Conservation (phyloP, 345 rosid species). For the Pistacia atlantica region DNA sequence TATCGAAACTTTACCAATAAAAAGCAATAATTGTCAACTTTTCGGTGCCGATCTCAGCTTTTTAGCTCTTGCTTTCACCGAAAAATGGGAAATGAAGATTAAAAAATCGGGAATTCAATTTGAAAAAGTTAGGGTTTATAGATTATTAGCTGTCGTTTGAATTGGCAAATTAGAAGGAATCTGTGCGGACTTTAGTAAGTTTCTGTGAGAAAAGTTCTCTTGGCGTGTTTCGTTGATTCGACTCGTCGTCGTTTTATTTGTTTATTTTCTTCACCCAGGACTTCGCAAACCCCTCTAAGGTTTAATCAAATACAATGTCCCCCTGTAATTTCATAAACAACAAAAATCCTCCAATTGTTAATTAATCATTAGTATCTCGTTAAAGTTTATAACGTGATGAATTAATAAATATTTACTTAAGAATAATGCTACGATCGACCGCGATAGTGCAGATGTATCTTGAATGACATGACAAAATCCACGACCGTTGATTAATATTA, state of each 20-base stretch:
- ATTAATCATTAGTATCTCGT: too few species aligned
- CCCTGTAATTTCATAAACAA: too few species aligned
- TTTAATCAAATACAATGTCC: too few species aligned
- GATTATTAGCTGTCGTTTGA: not conserved
- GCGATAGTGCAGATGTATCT: too few species aligned
- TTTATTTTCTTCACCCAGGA: too few species aligned
- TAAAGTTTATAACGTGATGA: too few species aligned
- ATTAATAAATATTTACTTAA: too few species aligned
- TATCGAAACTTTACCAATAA: conserved; percentile 18
- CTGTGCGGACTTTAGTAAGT: conserved; percentile 11
- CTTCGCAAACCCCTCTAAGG: too few species aligned
- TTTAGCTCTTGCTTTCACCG: conserved; percentile 4
- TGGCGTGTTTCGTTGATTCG: not conserved
- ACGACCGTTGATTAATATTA: too few species aligned
- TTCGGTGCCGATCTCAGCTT: conserved; percentile 30
- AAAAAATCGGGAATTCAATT: not conserved
- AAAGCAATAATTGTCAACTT: conserved; percentile 16
- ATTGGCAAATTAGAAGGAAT: conserved; percentile 5
- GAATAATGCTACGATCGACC: too few species aligned
- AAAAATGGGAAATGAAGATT: conserved; percentile 12
- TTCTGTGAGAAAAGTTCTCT: not conserved
- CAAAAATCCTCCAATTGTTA: too few species aligned
- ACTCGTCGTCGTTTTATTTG: not conserved
- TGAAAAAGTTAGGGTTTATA: not conserved
- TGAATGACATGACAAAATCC: too few species aligned